Evolutionary conservation across 2,329 filamentous ascomycete genomes (phyloP).

Genomic region (Leptodontidium sp.): DNA sequence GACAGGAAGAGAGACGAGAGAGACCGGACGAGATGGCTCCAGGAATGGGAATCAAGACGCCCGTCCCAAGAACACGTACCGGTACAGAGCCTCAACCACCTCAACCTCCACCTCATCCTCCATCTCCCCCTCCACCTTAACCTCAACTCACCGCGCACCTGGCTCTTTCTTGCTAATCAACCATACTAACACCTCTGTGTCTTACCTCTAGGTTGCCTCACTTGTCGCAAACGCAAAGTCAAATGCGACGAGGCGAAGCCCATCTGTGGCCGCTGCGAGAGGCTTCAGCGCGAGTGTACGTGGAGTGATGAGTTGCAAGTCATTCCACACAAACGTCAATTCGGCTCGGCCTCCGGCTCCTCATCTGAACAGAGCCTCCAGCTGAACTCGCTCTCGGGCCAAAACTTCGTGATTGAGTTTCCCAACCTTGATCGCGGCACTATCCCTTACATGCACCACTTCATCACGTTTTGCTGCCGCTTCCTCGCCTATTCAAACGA

Average conservation of each 20-base stretch:
- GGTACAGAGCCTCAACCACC: slow-evolving; percentile 32
- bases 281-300: slow-evolving; percentile 42
- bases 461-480: slow-evolving; percentile 44
- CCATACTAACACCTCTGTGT: not conserved
- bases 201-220: slow-evolving; percentile 61
- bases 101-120: not conserved
- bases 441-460: slow-evolving; percentile 46
- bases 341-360: slow-evolving; percentile 13
- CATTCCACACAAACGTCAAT: slow-evolving; percentile 29
- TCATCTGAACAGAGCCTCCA: slow-evolving; percentile 21
- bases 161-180: slow-evolving; percentile 9
- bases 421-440: slow-evolving; percentile 41
- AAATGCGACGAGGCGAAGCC: slow-evolving; percentile 76
- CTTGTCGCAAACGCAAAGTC: slow-evolving; percentile 74
- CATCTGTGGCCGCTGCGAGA: slow-evolving; percentile 57
- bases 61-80: slow-evolving; percentile 44
- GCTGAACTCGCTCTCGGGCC: slow-evolving; percentile 33
- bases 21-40: slow-evolving; percentile 37
- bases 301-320: slow-evolving; percentile 43
- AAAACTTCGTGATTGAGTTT: slow-evolving; percentile 45
- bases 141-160: not conserved
- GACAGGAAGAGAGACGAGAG: not conserved
- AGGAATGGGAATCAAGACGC: slow-evolving; percentile 44
- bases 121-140: not conserved
- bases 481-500: slow-evolving; percentile 46